Evolutionary conservation across 306 rosid species (phyloP).

Genomic region (Sesbania bispinosa): DNA sequence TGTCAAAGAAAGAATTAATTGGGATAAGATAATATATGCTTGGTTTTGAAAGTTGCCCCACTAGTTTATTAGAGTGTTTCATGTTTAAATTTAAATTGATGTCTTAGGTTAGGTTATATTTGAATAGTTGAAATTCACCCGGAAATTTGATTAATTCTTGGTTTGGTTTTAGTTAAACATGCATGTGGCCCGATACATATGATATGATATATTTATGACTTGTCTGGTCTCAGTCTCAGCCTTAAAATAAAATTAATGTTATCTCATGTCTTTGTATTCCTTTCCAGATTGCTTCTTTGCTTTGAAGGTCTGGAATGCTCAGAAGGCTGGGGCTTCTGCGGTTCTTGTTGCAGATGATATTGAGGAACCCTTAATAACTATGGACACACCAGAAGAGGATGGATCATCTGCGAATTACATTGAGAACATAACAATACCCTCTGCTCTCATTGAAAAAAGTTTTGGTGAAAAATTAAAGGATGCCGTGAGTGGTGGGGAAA

Average conservation of each 20-base stretch:
- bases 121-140: background rate
- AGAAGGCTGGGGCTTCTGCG: slow-evolving; percentile 64
- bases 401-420: slow-evolving; percentile 57
- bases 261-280: background rate
- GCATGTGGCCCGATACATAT: background rate
- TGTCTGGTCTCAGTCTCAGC: too few species aligned
- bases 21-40: too few species aligned
- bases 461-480: too few species aligned
- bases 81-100: background rate
- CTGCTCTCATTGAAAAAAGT: slow-evolving; percentile 74
- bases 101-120: background rate
- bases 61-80: background rate
- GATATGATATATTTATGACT: too few species aligned
- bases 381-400: too few species aligned
- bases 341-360: slow-evolving; percentile 66
- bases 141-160: background rate
- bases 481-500: too few species aligned
- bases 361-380: slow-evolving; percentile 24
- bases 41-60: too few species aligned
- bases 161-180: background rate
- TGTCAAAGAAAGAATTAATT: background rate
- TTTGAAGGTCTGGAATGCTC: too few species aligned
- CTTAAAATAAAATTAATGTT: slow-evolving; percentile 11
- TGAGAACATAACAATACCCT: slow-evolving; percentile 85
- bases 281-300: slow-evolving; percentile 77